Conservation (phyloP, 306 rosid species). For the Glycyrrhiza uralensis region DNA sequence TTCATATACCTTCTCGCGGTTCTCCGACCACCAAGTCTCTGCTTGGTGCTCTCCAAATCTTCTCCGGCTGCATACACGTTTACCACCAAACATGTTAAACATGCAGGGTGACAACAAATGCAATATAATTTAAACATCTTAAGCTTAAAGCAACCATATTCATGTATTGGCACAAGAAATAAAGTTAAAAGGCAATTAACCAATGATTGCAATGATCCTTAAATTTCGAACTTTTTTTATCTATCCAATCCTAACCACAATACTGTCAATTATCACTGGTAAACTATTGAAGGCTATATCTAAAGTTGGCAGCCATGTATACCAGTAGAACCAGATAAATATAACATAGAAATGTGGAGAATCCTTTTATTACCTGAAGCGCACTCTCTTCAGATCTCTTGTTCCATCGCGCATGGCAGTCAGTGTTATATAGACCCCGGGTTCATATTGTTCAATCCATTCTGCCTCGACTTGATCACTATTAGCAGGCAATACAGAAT, state of each 20-base stretch:
- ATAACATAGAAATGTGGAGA: slow-evolving; percentile 5
- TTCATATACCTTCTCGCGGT: slow-evolving; percentile 84
- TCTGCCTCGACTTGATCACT: slow-evolving; percentile 82
- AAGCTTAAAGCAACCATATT: neutral
- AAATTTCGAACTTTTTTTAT: neutral
- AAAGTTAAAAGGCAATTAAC: neutral
- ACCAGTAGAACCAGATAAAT: neutral
- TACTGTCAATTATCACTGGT: neutral
- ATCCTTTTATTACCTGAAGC: slow-evolving; percentile 72
- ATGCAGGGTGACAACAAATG: neutral
- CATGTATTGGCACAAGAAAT: neutral
- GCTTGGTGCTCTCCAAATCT: slow-evolving; percentile 99
- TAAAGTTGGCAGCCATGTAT: neutral
- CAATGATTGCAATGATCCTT: neutral
- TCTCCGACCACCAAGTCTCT: slow-evolving; percentile 98
- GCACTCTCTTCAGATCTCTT: slow-evolving; percentile 88
- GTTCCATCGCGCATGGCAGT: slow-evolving; percentile 79
- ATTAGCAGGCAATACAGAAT: slow-evolving; percentile 32
- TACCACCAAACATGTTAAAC: slow-evolving; percentile 18
- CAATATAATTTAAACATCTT: neutral
- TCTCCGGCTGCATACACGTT: slow-evolving; percentile 75
- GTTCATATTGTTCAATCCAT: slow-evolving; percentile 95
- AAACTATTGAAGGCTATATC: neutral
- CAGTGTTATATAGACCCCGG: slow-evolving; percentile 93
- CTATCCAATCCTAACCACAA: neutral